Percentiles rank a stretch among this genome's conserved stretches.
These are phyloP conservation scores for Magnaporthiopsis poae DNA, from an alignment of 2,329 filamentous ascomycete species.

Conservation along the genomic window DNA sequence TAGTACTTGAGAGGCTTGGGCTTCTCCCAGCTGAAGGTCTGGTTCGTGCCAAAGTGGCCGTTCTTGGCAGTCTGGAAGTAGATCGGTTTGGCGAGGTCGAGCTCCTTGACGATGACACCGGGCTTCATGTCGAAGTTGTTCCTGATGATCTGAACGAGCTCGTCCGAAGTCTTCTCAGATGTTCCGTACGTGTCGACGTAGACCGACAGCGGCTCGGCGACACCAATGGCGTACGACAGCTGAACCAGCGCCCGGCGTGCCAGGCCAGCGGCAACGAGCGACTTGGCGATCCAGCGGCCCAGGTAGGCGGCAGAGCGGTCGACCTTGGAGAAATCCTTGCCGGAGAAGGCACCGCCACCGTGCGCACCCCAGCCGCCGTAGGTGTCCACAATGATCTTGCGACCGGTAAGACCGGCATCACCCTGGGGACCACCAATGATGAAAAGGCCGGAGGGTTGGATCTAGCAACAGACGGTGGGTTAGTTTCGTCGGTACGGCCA, in stretches of 20 bases:
- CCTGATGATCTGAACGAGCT: conserved; percentile 89
- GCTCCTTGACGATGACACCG: conserved; percentile 96
- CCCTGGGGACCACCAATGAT: conserved; percentile 98
- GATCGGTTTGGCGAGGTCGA: conserved; percentile 89
- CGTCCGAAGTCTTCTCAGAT: conserved; percentile 74
- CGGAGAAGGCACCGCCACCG: conserved; percentile 99
- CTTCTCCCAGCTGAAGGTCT: conserved; percentile 96
- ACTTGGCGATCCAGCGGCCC: conserved; percentile 98
- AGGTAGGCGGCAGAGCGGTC: conserved; percentile 97
- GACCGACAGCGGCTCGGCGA: conserved; percentile 93
- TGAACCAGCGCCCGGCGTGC: conserved; percentile 90
- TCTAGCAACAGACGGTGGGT: conserved; percentile 34
- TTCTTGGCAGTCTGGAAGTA: conserved; percentile 99
- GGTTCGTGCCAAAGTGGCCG: conserved; percentile 96
- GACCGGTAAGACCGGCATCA: conserved; percentile 95
- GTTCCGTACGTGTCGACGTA: conserved; percentile 98
- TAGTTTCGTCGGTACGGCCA: conserved; percentile 4
- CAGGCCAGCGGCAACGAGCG: conserved; percentile 77
- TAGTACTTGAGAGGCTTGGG: conserved; percentile 91
- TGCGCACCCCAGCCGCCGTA: conserved; percentile 99
- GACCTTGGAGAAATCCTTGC: conserved; percentile 99
- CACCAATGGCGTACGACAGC: conserved; percentile 98
- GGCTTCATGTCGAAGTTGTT: conserved; percentile 96
- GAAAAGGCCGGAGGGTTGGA: conserved; percentile 96
- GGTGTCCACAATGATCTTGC: conserved; percentile 99